These are phyloP conservation scores for Solanum peruvianum DNA, from an alignment of 257 asterid genomes.

Conservation along the genomic window DNA sequence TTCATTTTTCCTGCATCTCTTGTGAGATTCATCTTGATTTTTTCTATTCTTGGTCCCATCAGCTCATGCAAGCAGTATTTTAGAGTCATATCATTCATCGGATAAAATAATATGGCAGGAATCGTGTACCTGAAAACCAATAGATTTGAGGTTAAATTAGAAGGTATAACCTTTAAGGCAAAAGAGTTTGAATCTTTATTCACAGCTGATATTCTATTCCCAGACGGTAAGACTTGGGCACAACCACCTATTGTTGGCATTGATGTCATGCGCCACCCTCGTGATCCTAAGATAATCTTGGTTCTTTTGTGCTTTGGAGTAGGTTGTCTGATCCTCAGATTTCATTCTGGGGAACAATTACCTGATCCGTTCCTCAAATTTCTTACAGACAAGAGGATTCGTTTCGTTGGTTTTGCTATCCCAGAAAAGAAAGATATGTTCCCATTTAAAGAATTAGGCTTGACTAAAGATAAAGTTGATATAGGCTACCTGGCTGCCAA, in stretches of 20 bases:
- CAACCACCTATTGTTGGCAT: conserved; percentile 66
- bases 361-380: conserved; percentile 40
- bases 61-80: neutral
- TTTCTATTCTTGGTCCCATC: neutral
- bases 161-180: conserved; percentile 75
- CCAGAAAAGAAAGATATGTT: conserved; percentile 65
- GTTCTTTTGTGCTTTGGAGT: conserved; percentile 62
- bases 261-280: conserved; percentile 85
- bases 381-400: conserved; percentile 53
- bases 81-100: neutral
- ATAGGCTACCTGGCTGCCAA: conserved; percentile 66
- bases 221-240: conserved; percentile 51
- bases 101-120: conserved; percentile 51
- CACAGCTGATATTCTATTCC: conserved; percentile 61
- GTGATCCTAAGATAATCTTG: conserved; percentile 44
- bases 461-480: conserved; percentile 31
- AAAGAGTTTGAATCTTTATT: conserved; percentile 64
- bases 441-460: conserved; percentile 52
- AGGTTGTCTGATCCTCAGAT: conserved; percentile 65
- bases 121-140: conserved; percentile 57
- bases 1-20: conserved; percentile 10
- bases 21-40: neutral
- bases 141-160: conserved; percentile 72
- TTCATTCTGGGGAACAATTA: conserved; percentile 35
- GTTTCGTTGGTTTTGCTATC: conserved; percentile 65